Percentiles rank a stretch among this genome's conserved stretches.
Evolutionary conservation across 2,329 filamentous ascomycete species (phyloP).

Genomic region (Rhinocladiella similis): DNA sequence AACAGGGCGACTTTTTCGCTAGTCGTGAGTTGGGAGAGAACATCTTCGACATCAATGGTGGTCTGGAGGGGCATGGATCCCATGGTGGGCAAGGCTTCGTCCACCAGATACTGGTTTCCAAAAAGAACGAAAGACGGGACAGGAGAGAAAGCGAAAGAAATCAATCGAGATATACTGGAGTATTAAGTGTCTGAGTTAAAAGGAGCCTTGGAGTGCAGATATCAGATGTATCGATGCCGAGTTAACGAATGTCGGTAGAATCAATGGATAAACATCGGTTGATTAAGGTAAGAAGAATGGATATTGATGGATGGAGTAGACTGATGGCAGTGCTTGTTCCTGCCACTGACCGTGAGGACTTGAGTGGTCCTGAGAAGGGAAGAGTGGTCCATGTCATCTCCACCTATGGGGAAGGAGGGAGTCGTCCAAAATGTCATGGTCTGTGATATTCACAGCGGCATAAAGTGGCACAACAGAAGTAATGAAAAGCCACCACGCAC

Average conservation of each 20-base stretch:
- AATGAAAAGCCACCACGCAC: no score
- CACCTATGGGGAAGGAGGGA: no score
- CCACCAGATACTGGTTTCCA: neutral
- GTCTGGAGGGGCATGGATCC: constrained; percentile 21
- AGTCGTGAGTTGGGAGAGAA: constrained; percentile 37
- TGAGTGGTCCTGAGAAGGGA: no score
- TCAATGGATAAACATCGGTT: constrained; percentile 11
- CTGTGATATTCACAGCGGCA: no score
- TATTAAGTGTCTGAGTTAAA: neutral
- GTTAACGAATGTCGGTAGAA: neutral
- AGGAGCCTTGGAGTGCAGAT: neutral
- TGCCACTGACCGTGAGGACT: neutral
- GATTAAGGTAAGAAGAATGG: neutral
- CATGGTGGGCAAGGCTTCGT: constrained; percentile 11
- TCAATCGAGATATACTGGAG: neutral
- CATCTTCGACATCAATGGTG: constrained; percentile 30
- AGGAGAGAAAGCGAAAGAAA: neutral
- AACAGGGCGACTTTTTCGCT: constrained; percentile 57
- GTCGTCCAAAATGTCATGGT: no score
- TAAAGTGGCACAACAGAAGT: no score
- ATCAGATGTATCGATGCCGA: neutral
- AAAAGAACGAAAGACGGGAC: neutral
- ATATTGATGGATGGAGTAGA: neutral
- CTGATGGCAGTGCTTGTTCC: neutral
- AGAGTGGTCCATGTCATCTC: no score